phyloP scores from a whole-genome alignment of 2,329 filamentous ascomycete genomes.

The Fusarium agapanthi region DNA sequence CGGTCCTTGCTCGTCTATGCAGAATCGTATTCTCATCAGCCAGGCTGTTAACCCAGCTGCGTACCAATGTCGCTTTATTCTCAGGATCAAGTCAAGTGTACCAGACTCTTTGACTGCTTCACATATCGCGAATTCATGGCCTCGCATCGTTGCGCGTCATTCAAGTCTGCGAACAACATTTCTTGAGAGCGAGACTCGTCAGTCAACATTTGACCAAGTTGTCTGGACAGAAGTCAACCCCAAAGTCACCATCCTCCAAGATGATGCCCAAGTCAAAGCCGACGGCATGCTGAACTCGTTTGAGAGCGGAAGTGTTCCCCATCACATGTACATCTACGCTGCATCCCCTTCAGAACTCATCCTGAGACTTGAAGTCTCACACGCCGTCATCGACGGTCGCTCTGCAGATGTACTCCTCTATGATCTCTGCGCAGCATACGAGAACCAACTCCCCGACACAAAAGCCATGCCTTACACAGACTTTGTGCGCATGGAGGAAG shows the following conservation, averaged over 20 bases:
- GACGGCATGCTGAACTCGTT: not conserved
- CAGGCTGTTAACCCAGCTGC: not conserved
- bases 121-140: not conserved
- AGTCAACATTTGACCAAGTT: not conserved
- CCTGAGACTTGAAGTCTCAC: not conserved
- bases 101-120: not conserved
- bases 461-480: not conserved
- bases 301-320: not conserved
- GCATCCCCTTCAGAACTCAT: not conserved
- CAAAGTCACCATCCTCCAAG: not conserved
- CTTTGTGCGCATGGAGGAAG: not conserved
- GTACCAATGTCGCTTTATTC: not conserved
- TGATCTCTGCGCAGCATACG: not conserved
- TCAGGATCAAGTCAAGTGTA: not conserved
- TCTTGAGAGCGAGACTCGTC: not conserved
- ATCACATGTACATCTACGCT: not conserved
- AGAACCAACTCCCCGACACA: not conserved
- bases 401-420: conserved; percentile 12
- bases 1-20: not conserved
- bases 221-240: not conserved
- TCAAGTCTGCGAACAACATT: not conserved
- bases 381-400: conserved; percentile 4
- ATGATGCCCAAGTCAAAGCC: not conserved
- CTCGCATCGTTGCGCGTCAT: not conserved
- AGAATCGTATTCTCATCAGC: not conserved